Conservation (phyloP, 345 rosid species). For the Capsella bursapastoris region DNA sequence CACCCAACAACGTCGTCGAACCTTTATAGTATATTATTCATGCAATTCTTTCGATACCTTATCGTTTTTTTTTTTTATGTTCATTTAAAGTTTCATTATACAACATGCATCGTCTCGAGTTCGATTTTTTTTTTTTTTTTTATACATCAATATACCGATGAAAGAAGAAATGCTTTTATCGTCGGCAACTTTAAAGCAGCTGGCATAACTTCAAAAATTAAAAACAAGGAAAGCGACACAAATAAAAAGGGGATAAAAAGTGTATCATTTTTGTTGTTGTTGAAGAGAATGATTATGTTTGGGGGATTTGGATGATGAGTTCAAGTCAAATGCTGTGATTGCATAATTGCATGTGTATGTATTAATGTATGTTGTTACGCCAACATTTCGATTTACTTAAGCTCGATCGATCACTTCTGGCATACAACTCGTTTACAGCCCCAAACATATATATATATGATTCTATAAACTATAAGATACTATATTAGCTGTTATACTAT, state of each 20-base stretch:
- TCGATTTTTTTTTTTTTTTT: not conserved
- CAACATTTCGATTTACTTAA: not conserved
- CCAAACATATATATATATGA: not conserved
- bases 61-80: not conserved
- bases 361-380: conserved; percentile 1
- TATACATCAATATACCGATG: not conserved
- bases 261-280: not conserved
- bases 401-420: not conserved
- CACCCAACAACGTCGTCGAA: not conserved
- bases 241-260: not conserved
- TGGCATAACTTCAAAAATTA: conserved; percentile 7
- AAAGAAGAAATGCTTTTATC: conserved; percentile 1
- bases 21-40: not conserved
- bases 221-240: not conserved
- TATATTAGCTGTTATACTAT: too few relatives aligned
- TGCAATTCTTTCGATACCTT: not conserved
- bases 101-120: not conserved
- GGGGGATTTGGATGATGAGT: conserved; percentile 12
- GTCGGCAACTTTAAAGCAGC: conserved; percentile 26
- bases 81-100: not conserved
- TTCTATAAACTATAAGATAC: too few relatives aligned
- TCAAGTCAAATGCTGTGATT: not conserved
- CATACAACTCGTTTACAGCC: not conserved
- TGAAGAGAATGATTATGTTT: conserved; percentile 34
- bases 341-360: conserved; percentile 22